phyloP scores from a whole-genome alignment of 1,284 basidiomycete species.

The Ganoderma lucidum region DNA sequence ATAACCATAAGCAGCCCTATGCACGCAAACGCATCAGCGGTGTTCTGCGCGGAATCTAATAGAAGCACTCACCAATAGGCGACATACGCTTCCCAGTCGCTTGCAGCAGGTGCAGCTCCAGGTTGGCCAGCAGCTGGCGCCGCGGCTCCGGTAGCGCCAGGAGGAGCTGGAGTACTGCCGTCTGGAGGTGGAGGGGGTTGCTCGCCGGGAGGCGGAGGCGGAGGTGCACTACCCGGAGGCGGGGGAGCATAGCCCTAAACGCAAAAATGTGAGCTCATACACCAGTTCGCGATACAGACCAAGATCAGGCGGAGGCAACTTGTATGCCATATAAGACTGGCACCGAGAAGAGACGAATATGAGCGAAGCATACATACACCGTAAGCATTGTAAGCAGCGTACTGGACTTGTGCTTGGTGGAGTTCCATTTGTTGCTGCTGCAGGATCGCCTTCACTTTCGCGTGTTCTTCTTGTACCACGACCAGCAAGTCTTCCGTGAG shows the following conservation, averaged over 20 bases:
- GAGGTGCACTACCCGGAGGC: conserved; percentile 65
- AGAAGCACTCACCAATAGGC: conserved; percentile 67
- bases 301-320: conserved; percentile 35
- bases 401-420: conserved; percentile 81
- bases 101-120: conserved; percentile 56
- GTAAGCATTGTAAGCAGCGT: conserved; percentile 74
- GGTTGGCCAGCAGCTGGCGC: conserved; percentile 33
- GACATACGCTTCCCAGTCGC: conserved; percentile 69
- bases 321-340: conserved; percentile 30
- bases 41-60: conserved; percentile 2
- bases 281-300: conserved; percentile 40
- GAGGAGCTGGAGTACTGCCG: conserved; percentile 50
- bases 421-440: conserved; percentile 84
- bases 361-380: conserved; percentile 56
- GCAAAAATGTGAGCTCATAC: conserved; percentile 36
- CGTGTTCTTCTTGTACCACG: conserved; percentile 87
- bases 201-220: conserved; percentile 68
- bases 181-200: conserved; percentile 65
- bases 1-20: conserved; percentile 88
- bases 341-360: conserved; percentile 29
- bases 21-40: conserved; percentile 17
- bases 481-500: conserved; percentile 90
- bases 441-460: conserved; percentile 72
- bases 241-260: conserved; percentile 68
- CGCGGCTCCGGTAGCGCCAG: conserved; percentile 34